A percentile compares a stretch with the other conserved stretches of the same genome.
These are phyloP conservation scores for Malus sylvestris DNA, from an alignment of 306 rosid genomes.

Conservation along the genomic window DNA sequence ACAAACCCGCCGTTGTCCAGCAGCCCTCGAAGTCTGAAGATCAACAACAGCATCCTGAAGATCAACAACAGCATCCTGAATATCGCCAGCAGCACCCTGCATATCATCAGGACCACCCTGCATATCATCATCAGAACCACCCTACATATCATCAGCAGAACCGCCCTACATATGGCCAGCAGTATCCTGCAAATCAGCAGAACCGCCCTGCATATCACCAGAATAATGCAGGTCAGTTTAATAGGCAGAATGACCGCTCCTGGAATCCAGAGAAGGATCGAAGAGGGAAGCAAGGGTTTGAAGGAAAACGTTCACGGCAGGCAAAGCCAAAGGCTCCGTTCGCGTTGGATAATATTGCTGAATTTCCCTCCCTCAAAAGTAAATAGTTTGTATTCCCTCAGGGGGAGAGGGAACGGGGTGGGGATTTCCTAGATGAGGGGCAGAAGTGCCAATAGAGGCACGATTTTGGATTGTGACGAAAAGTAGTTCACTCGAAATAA, in stretches of 20 bases:
- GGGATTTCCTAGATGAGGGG: not conserved
- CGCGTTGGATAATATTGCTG: too few species aligned
- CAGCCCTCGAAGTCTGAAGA: not conserved
- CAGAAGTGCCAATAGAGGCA: not conserved
- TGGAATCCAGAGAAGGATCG: not conserved
- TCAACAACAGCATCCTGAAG: not conserved
- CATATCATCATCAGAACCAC: not conserved
- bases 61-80: not conserved
- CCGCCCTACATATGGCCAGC: too few species aligned
- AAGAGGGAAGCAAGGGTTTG: not conserved
- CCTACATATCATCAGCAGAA: too few species aligned
- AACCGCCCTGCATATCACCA: too few species aligned
- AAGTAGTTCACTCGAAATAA: not conserved
- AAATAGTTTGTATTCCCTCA: not conserved
- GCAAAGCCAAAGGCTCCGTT: not conserved
- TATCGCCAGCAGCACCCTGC: not conserved
- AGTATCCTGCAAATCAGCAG: too few species aligned
- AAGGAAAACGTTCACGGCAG: not conserved
- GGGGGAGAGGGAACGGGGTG: not conserved
- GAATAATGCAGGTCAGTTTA: not conserved
- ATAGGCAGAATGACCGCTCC: not conserved
- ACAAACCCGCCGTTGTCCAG: not conserved
- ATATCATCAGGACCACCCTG: too few species aligned
- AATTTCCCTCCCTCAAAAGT: not conserved
- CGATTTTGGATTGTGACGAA: not conserved